Base-by-base conservation (phyloP, 1,139 yeast species). In the Taphrina confusa region DNA sequence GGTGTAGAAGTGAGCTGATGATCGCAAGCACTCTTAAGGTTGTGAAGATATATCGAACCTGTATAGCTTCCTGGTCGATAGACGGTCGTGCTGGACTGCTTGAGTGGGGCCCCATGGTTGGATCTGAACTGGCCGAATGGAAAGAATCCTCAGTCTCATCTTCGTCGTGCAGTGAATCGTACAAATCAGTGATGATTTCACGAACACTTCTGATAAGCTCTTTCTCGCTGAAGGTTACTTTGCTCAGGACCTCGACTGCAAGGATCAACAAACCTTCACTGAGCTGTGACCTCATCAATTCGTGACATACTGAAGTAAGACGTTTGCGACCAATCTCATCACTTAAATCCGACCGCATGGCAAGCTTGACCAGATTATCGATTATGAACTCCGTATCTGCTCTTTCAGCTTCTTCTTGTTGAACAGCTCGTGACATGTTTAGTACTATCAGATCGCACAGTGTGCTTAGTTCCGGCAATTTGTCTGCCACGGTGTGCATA, bases 281-380 rank as follows among this genome's bases (percentile, higher is more conserved):
- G 23, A 72, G 65, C 3, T 67, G 66, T 14, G 69, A 69, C 31
- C 45, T 28, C 22, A 64, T 39, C 27, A 44, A 42, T 20, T 82
- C 76, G 72, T 96, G 81, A 16, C 90, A 78, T 3, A 86, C 80
- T 59, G 83, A 85, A 47, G 89, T 74, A 83, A 89, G 85, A 54
- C 84, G 82, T 70, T 96, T 80, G 69, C 97, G 81, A 4, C 97
- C 97, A 56, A 87, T 81, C 71, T 91, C 97, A 73, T 92, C 98
- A 65, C 91, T 85, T 68, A 82, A 89, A 70, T 92, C 98, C 69
- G 85, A 87, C 39, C 82, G 82, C 46, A 80, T 80, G 0, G 92
- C 84, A 39, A 89, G 80, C 6, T 77, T 73, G 40, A 92, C 72
- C 33, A 94, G 71, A 70, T 92, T 96, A 63, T 83, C 82, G 50